Base-by-base conservation (phyloP, 495 filamentous ascomycete species). In the Astrothelium macrocarpum region DNA sequence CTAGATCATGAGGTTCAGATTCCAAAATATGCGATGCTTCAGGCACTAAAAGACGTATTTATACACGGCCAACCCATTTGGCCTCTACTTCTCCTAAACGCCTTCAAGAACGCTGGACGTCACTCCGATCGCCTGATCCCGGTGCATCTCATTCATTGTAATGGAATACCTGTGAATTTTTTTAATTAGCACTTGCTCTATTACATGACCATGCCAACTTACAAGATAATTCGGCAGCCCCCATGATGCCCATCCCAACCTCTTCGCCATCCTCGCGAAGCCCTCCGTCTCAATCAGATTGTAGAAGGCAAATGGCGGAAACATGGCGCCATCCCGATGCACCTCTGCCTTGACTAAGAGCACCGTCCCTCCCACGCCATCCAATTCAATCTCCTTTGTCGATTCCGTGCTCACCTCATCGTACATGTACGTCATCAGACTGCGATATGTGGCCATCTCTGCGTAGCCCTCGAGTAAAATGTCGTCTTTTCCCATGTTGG, bases 201-300 rank as follows among this genome's bases (percentile, higher is more conserved):
- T 49, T 62, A 36, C 5, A 42, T 60, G 26, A 53, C 16, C 31
- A 11, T 49, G 14, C 29, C 20, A 39, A 81, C 83, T 72, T 78
- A 97, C 94, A 80, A 95, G 90, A 77, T 98, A 98, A 79, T 98
- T 95, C 36, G 94, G 94, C 70, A 98, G 70, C 4, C 94, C 94
- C 71, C 81, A 89, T 53, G 88, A 82, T 61, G 84, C 78, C 84
- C 92, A 96, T 23, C 91, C 91, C 70, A 98, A 74, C 63, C 94
- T 80, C 68, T 80, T 85, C 23, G 91, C 93, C 94, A 98, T 98
- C 77, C 92, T 96, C 16, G 95, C 93, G 71, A 98, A 98, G 0
- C 94, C 94, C 72, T 98, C 94, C 4, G 95, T 97, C 78, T 98
- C 94, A 66, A 98, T 93, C 31, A 98, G 76, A 75, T 97, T 89